Evolutionary conservation across 306 rosid species (phyloP), one percentile per base, ranked within the genome.

Genomic region (Erythrophleum fordii): DNA sequence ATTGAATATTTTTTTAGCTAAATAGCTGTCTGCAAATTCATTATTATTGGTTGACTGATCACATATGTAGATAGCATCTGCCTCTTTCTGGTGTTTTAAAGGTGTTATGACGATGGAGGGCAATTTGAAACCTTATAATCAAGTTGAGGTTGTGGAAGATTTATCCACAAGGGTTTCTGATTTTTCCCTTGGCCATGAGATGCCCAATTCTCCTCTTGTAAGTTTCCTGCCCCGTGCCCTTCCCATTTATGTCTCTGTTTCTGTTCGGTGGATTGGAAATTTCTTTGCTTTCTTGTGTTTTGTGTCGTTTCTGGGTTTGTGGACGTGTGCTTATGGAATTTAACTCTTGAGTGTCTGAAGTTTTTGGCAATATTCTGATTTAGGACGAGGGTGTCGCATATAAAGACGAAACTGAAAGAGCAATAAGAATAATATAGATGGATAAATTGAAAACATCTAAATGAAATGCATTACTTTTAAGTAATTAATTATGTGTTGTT

Each of bases 151-250:
- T 74, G 46, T 76, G 11, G 86, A 87, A 35, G 74, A 77, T 64
- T 83, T 86, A 65, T 78, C 81, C 37, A 3, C 79, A 0, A 75
- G 87, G 80, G 77, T 79, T 79, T 88, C 85, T 69, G 23, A 65
- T 67, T 68, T 69, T 53, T 80, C 86, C 78, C 25, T 79, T 71
- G 37, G 17, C 8, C 29, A 77, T 35, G 69, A 56, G 48, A 60
- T 23, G 55, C 72, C 83, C 78, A 41, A 52, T 79, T 81, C 81
- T 75, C 66, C 61, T 75, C 34, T 44, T 85, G 87, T 88, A 82
- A 85, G 10, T 26, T 81, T 81, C 58, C 16, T 22, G 20, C 5
- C 11, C 72, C 70, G 6, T 46, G 9, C 53, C 31, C 72, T 26
- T 23, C 0, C 4, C 18, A 0, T 17, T 28, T 60, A 16, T 52